phyloP scores from a whole-genome alignment of 1,139 yeast species.

The Zygoascus sp. region DNA sequence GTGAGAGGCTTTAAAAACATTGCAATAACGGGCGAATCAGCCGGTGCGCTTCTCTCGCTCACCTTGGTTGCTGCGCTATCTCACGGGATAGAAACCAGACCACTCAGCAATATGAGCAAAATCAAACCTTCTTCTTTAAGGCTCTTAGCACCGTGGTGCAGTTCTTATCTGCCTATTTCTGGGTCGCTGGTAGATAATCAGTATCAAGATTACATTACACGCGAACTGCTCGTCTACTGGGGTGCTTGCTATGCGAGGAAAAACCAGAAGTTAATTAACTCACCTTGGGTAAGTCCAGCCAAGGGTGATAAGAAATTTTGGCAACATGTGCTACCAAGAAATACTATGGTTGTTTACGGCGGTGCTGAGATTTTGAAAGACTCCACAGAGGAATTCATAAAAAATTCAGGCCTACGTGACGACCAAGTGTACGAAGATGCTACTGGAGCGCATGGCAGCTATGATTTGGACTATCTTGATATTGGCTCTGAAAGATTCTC shows the following conservation, averaged over 20 bases:
- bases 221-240: background rate
- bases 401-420: background rate
- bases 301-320: background rate
- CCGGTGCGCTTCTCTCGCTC: slow-evolving; percentile 41
- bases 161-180: background rate
- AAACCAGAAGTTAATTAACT: background rate
- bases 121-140: background rate
- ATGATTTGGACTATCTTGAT: background rate
- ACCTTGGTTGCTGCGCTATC: background rate
- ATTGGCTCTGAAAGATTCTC: background rate
- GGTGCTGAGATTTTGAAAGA: background rate
- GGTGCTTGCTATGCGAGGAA: background rate
- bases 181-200: background rate
- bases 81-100: background rate
- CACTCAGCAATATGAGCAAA: background rate
- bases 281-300: slow-evolving; percentile 1
- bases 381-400: background rate
- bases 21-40: slow-evolving; percentile 43
- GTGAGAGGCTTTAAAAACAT: slow-evolving; percentile 32
- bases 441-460: background rate
- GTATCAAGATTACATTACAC: background rate
- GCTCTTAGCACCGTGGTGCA: background rate
- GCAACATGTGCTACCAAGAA: background rate
- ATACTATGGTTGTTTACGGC: background rate
- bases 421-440: background rate